Base-by-base conservation (phyloP, 306 rosid genomes). In the Sesbania bispinosa region DNA sequence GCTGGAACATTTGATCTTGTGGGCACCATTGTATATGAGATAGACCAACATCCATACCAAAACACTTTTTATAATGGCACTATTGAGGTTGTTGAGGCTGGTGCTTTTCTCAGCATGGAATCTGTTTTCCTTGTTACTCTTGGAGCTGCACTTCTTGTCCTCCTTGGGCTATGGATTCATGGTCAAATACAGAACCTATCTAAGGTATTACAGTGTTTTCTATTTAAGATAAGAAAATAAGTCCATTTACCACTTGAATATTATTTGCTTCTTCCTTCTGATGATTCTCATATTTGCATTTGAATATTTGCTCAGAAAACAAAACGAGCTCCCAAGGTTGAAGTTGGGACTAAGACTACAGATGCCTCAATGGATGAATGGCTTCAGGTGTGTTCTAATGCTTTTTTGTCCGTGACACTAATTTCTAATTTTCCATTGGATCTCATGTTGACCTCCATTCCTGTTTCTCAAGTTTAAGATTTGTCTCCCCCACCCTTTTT, bases 1-100 rank as follows among this genome's bases (percentile, higher is more conserved):
- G 86, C 96, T 36, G 99, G 97, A 50, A 83, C 76, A 48, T 94
- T 87, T 88, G 96, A 94, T 85, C 97, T 94, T 45, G 96, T 91
- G 43, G 97, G 96, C 45, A 80, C 92, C 53, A 79, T 91, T 52
- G 19, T 86, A 15, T 90, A 94, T 62, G 96, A 94, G 82, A 86
- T 91, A 20, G 97, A 91, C 35, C 88, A 94, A 65, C 86, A 80
- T 19, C 85, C 89, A 62, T 88, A 82, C 82, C 95, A 86, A 77
- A 89, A 79, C 85, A 88, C 94, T 69, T 91, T 91, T 82, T 87
- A 74, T 61, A 90, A 94, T 66, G 96, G 97, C 64, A 94, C 97
- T 16, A 76, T 94, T 64, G 99, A 94, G 84, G 97, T 89, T 18
- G 79, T 81, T 42, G 97, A 91, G 79, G 74, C 95, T 41, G 89